Evolutionary conservation across 2,329 filamentous ascomycete genomes (phyloP).

Genomic region (Colletotrichum paranaense): DNA sequence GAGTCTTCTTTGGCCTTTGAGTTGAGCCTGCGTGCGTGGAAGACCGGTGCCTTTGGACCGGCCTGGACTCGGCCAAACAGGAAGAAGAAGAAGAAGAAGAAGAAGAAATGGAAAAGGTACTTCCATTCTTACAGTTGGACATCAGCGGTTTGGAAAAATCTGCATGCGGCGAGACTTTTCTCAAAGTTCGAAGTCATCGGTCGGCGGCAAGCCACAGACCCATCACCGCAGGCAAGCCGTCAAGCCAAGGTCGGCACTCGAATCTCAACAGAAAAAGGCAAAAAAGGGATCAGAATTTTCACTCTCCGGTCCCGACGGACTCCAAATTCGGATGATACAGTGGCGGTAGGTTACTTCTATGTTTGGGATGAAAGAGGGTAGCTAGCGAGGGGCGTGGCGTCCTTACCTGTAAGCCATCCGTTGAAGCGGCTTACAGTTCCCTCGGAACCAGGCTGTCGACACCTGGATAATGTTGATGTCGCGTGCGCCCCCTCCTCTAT

Average conservation of each 20-base stretch:
- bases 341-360: slow-evolving; percentile 17
- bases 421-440: not conserved
- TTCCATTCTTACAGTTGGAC: not conserved
- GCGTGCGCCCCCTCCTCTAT: not conserved
- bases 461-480: slow-evolving; percentile 5
- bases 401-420: slow-evolving; percentile 15
- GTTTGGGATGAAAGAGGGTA: not conserved
- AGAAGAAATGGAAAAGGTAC: too few relatives aligned
- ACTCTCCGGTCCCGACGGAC: slow-evolving; percentile 1
- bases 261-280: slow-evolving; percentile 16
- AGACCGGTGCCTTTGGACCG: slow-evolving; percentile 11
- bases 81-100: too few relatives aligned
- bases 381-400: slow-evolving; percentile 4
- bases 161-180: not conserved
- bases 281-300: not conserved
- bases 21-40: not conserved
- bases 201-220: not conserved
- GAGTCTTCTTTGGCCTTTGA: not conserved
- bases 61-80: slow-evolving; percentile 12
- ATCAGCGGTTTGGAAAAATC: not conserved
- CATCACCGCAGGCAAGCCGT: not conserved
- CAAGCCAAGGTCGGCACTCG: slow-evolving; percentile 6
- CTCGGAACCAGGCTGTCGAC: not conserved
- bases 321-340: slow-evolving; percentile 9
- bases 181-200: slow-evolving; percentile 2